Evolutionary conservation across 805 yeast genomes (phyloP), one percentile per base, ranked within the genome.

Genomic region (Pichia californica): DNA sequence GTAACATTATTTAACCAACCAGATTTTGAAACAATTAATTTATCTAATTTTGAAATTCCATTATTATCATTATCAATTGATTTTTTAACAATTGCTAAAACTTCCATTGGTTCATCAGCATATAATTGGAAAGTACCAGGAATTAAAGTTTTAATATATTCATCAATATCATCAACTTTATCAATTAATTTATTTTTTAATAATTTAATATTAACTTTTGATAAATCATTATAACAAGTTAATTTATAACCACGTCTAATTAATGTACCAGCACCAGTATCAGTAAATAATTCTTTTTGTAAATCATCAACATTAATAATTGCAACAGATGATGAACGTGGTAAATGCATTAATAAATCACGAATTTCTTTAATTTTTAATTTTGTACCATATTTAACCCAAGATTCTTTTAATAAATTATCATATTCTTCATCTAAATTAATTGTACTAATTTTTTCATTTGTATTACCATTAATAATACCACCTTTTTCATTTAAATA

Each of bases 301-400:
- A 93, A 75, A 62, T 93, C 97, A 56, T 86, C 78, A 36, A 93
- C 97, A 53, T 91, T 86, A 56, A 93, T 93, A 62, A 93, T 93
- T 35, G 99, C 99, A 38, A 93, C 99, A 5, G 97, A 88, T 1
- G 97, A 88, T 4, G 97, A 87, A 64, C 98, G 81, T 47, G 99
- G 99, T 62, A 93, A 75, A 62, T 83, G 89, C 68, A 86, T 91
- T 61, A 93, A 77, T 60, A 93, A 75, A 58, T 93, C 99, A 65
- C 87, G 88, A 65, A 93, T 93, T 68, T 93, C 98, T 65, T 84
- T 89, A 63, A 93, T 91, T 72, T 93, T 93, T 63, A 93, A 76
- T 69, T 93, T 93, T 48, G 99, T 93, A 54, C 99, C 99, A 65
- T 91, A 93, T 66, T 93, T 91, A 55, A 93, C 98, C 99, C 99